Percentiles rank a stretch among this genome's conserved stretches.
These are phyloP conservation scores for Detonula confervacea DNA, from an alignment of 352 stramenopile genomes.

Conservation along the genomic window DNA sequence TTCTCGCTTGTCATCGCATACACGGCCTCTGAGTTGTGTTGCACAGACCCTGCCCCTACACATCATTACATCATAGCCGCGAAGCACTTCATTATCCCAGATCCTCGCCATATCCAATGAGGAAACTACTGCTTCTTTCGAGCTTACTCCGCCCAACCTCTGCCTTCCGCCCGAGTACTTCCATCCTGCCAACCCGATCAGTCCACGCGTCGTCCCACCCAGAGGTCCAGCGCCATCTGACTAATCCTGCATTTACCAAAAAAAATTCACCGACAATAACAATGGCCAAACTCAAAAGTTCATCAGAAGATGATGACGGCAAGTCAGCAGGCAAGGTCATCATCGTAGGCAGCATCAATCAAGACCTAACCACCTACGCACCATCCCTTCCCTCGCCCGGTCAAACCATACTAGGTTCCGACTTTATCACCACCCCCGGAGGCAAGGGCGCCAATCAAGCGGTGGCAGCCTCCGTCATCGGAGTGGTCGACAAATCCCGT, in stretches of 20 bases:
- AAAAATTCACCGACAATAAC: neutral
- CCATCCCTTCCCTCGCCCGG: conserved; percentile 60
- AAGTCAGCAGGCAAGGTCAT: conserved; percentile 48
- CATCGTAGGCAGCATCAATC: conserved; percentile 77
- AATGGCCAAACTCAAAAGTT: neutral
- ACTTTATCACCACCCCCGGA: conserved; percentile 71
- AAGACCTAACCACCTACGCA: conserved; percentile 76
- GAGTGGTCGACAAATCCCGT: conserved; percentile 34
- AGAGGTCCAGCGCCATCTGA: too few relatives aligned
- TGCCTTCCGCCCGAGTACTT: too few relatives aligned
- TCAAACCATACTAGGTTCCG: conserved; percentile 78
- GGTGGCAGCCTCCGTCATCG: conserved; percentile 68
- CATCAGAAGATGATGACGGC: neutral
- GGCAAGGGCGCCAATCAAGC: conserved; percentile 86
- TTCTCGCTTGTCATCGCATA: too few relatives aligned
- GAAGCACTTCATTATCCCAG: neutral
- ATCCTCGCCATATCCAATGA: neutral
- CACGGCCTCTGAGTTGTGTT: too few relatives aligned
- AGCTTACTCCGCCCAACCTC: neutral
- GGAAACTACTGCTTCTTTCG: neutral
- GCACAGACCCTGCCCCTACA: too few relatives aligned
- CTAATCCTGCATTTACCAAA: too few relatives aligned
- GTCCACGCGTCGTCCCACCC: too few relatives aligned
- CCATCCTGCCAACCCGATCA: too few relatives aligned
- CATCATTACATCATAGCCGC: too few relatives aligned